Conservation (phyloP, 768 basidiomycete genomes). For the Termitomyces sp. region DNA sequence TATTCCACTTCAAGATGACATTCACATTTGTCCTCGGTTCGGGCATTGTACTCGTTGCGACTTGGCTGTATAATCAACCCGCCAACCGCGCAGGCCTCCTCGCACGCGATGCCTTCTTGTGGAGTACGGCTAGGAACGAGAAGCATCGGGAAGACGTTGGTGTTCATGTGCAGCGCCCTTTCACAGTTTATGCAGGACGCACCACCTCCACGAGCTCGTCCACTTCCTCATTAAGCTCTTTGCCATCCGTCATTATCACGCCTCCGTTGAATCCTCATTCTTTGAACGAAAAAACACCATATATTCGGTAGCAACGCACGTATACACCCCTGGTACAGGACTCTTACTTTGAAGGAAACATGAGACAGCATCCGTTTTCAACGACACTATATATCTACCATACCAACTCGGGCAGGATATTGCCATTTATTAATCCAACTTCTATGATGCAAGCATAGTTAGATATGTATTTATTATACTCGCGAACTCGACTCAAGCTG, state of each 20-base stretch:
- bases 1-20: conserved; percentile 89
- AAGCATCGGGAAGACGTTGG: conserved; percentile 16
- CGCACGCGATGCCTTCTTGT: conserved; percentile 12
- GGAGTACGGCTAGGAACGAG: conserved; percentile 22
- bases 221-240: conserved; percentile 27
- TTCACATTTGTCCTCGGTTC: conserved; percentile 84
- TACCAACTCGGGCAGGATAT: background rate
- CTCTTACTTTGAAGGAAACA: background rate
- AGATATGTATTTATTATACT: background rate
- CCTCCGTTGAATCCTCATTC: conserved; percentile 19
- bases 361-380: background rate
- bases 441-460: background rate
- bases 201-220: conserved; percentile 28
- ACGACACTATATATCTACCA: background rate
- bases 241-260: conserved; percentile 17
- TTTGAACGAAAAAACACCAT: conserved; percentile 16
- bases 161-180: conserved; percentile 8
- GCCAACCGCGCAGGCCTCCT: conserved; percentile 23
- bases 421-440: background rate
- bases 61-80: conserved; percentile 89
- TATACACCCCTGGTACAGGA: background rate
- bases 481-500: background rate
- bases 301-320: conserved; percentile 5
- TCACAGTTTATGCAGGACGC: conserved; percentile 20
- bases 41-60: conserved; percentile 78